Evolutionary conservation across 495 filamentous ascomycete species (phyloP).

Genomic region (Penicillium antarcticum): DNA sequence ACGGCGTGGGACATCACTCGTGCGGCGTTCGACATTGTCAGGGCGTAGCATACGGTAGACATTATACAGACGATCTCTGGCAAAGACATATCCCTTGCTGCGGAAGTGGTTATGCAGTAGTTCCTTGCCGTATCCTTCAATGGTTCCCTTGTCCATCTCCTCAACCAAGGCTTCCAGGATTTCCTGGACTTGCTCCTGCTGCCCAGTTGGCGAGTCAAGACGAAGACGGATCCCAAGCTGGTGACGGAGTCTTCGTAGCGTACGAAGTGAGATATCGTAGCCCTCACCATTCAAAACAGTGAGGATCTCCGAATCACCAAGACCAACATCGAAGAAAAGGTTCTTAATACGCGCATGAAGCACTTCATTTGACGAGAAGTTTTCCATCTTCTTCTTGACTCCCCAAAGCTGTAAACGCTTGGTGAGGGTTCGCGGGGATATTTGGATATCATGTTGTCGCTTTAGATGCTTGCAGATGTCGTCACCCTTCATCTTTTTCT

Average conservation of each 20-base stretch:
- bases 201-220: constrained; percentile 1
- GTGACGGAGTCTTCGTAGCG: constrained; percentile 1
- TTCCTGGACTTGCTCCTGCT: constrained; percentile 6
- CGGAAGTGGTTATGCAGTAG: constrained; percentile 12
- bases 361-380: not conserved
- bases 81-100: constrained; percentile 9
- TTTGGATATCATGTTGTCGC: constrained; percentile 4
- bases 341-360: constrained; percentile 1
- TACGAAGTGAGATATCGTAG: constrained; percentile 2
- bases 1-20: constrained; percentile 10
- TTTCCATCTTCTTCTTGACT: constrained; percentile 1
- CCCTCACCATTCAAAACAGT: constrained; percentile 5
- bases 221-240: constrained; percentile 4
- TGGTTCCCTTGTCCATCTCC: constrained; percentile 6
- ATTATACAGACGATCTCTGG: constrained; percentile 13
- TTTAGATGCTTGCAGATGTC: constrained; percentile 8
- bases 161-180: constrained; percentile 2
- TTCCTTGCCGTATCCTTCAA: constrained; percentile 15
- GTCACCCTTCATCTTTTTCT: constrained; percentile 5
- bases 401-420: constrained; percentile 5
- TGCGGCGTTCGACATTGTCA: constrained; percentile 6
- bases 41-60: constrained; percentile 11
- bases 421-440: constrained; percentile 4
- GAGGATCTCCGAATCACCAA: constrained; percentile 1
- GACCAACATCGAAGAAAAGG: constrained; percentile 3